A percentile compares a stretch with the other conserved stretches of the same genome.
These are phyloP conservation scores for Ilex paraguariensis DNA, from an alignment of 305 asterid genomes.

Conservation along the genomic window DNA sequence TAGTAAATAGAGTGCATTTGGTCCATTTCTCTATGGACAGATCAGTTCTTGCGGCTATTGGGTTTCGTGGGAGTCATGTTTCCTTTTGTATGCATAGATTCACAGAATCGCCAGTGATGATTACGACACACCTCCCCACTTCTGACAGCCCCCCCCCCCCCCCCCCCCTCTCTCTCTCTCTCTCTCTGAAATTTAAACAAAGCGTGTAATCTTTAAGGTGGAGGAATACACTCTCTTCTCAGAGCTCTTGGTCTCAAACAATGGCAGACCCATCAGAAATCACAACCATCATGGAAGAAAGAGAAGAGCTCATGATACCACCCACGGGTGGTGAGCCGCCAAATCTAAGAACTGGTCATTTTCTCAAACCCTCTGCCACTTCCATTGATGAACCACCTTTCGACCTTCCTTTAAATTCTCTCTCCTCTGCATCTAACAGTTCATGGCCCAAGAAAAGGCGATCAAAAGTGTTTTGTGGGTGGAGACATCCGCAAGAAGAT, in stretches of 20 bases:
- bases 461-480: background rate
- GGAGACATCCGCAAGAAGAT: background rate
- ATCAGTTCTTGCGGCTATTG: too few species aligned
- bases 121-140: too few species aligned
- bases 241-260: background rate
- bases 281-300: background rate
- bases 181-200: too few species aligned
- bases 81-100: too few species aligned
- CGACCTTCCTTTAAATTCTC: background rate
- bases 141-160: too few species aligned
- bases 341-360: background rate
- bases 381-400: background rate
- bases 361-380: background rate
- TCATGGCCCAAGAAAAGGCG: background rate
- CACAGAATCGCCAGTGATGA: too few species aligned
- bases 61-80: too few species aligned
- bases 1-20: too few species aligned
- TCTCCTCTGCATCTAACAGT: background rate
- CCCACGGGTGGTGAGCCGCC: background rate
- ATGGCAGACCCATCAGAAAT: background rate
- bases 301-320: background rate
- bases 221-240: too few species aligned
- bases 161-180: too few species aligned
- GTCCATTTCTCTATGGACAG: too few species aligned
- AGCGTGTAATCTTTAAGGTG: too few species aligned